A percentile compares a stretch with the other conserved stretches of the same genome.
Evolutionary conservation across 2,329 filamentous ascomycete genomes (phyloP).

Genomic region (Sporothrix phasma): DNA sequence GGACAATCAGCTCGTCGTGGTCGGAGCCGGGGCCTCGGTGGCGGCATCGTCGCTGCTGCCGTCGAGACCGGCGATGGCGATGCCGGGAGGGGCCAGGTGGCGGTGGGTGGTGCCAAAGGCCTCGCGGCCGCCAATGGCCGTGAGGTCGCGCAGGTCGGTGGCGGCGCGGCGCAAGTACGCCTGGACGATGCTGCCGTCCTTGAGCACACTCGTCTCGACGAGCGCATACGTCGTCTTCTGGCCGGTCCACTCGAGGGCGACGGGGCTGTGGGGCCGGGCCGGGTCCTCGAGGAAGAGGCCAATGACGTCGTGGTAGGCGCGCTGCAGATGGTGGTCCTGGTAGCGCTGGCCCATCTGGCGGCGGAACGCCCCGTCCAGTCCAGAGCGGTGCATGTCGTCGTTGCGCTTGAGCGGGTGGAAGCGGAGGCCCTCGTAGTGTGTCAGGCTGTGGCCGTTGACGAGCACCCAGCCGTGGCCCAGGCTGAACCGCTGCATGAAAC

Average conservation of each 20-base stretch:
- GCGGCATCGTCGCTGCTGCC: neutral
- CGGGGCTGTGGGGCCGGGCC: conserved; percentile 20
- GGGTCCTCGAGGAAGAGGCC: conserved; percentile 27
- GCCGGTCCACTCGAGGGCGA: conserved; percentile 24
- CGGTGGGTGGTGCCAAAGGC: neutral
- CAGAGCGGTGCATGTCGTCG: neutral
- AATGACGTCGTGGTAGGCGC: conserved; percentile 20
- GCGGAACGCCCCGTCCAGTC: neutral
- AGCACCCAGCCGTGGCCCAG: conserved; percentile 39
- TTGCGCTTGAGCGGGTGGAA: neutral
- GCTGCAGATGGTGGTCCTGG: conserved; percentile 1
- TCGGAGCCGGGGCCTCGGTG: neutral
- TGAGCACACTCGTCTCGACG: conserved; percentile 29
- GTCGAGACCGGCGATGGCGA: conserved; percentile 5
- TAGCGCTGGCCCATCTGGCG: neutral
- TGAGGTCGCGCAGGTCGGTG: neutral
- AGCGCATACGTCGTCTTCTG: conserved; percentile 32
- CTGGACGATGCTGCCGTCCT: conserved; percentile 35
- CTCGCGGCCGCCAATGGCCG: neutral
- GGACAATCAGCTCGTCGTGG: conserved; percentile 9
- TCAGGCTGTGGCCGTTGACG: conserved; percentile 37
- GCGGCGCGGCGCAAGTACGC: conserved; percentile 32
- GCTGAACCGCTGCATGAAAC: conserved; percentile 38
- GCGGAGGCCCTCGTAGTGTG: conserved; percentile 25
- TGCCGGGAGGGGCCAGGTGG: conserved; percentile 1